Base-by-base conservation (phyloP, 495 filamentous ascomycete genomes). In the Clavariopsis aquatica region DNA sequence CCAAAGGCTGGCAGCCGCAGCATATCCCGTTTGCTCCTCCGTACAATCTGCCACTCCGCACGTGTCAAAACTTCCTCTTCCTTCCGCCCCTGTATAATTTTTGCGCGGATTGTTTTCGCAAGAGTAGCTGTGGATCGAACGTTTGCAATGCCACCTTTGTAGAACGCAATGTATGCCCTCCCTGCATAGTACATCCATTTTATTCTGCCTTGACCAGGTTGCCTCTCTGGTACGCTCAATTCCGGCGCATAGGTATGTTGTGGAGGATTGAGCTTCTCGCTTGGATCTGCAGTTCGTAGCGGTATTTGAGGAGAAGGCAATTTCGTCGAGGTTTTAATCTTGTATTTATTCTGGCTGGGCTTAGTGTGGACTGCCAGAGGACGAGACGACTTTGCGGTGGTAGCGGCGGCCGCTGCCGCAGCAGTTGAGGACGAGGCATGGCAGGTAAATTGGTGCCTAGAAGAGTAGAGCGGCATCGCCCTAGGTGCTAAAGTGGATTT, bases 131-230 rank as follows among this genome's bases (percentile, higher is more conserved):
- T 92, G 27, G 68, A 70, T 60, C 77, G 79, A 57, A 96, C 85
- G 57, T 87, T 84, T 66, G 82, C 83, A 26, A 96, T 73, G 15
- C 93, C 93, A 24, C 84, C 83, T 73, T 95, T 96, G 84, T 96
- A 98, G 83, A 98, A 98, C 29, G 76, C 75, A 6, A 85, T 66
- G 75, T 89, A 89, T 22, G 83, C 79, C 57, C 83, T 83, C 49
- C 85, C 87, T 4, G 78, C 71, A 0, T 63, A 49, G 69, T 81
- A 75, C 41, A 78, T 70, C 76, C 88, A 79, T 0, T 64, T 62
- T 67, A 84, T 69, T 28, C 72, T 69, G 27, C 72, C 75, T 34
- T 78, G 71, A 29, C 66, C 58, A 5, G 74, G 61, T 10, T 71
- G 67, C 29, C 77, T 80, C 15, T 46, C 56, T 1, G 86, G 83